A percentile compares a stretch with the other conserved stretches of the same genome.
Evolutionary conservation across 1,284 basidiomycete species (phyloP).

Genomic region (Rugosomyces carneus): DNA sequence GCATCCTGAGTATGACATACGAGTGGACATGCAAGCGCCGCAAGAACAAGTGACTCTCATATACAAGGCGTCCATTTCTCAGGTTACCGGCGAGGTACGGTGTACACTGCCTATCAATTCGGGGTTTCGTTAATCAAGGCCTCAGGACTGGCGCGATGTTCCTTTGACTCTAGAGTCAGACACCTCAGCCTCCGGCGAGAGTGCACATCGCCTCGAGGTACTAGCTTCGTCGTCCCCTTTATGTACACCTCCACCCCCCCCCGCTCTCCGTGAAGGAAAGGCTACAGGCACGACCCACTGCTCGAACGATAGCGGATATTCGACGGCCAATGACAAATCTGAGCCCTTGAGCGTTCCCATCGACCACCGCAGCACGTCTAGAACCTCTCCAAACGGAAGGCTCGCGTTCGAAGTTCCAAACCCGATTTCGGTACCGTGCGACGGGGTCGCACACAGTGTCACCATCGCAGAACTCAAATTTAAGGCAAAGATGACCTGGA

Average conservation of each 20-base stretch:
- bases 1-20: constrained; percentile 33
- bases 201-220: constrained; percentile 16
- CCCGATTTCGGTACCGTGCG: constrained; percentile 27
- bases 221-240: not conserved
- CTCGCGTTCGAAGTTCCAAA: constrained; percentile 29
- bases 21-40: constrained; percentile 28
- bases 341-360: not conserved
- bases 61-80: constrained; percentile 33
- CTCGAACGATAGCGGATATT: not conserved
- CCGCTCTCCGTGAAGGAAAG: not conserved
- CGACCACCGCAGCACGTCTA: not conserved
- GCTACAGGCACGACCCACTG: not conserved
- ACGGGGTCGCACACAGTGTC: constrained; percentile 25
- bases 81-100: constrained; percentile 32
- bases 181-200: constrained; percentile 24
- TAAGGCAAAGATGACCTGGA: constrained; percentile 29
- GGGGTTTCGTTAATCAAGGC: not conserved
- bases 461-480: constrained; percentile 27
- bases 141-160: constrained; percentile 23
- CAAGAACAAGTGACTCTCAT: constrained; percentile 27
- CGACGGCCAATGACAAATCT: not conserved
- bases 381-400: constrained; percentile 17
- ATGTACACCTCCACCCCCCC: not conserved
- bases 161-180: constrained; percentile 27
- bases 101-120: not conserved